These are phyloP conservation scores for Juncus effusus DNA, from an alignment of 176 grass and related monocot genomes.

Conservation along the genomic window DNA sequence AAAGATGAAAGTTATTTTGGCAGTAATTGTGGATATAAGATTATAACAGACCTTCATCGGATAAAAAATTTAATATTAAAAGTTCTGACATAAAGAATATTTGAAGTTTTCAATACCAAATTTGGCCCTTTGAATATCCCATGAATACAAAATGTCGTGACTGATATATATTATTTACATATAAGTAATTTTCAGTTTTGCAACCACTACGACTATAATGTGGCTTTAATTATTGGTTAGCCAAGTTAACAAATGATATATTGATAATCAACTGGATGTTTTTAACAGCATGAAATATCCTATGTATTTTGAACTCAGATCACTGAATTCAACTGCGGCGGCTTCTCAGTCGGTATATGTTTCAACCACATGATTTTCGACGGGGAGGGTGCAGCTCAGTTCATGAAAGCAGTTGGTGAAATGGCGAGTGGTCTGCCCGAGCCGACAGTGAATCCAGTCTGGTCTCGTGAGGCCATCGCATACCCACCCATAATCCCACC, in stretches of 20 bases:
- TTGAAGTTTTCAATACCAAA: no score
- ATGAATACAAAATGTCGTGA: no score
- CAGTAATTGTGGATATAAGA: no score
- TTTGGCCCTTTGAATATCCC: no score
- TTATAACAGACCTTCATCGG: no score
- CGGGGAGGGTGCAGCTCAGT: neutral
- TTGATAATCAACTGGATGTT: no score
- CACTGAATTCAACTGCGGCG: conserved; percentile 30
- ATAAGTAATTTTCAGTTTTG: no score
- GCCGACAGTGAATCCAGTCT: conserved; percentile 21
- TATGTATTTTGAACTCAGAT: conserved; percentile 18
- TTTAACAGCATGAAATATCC: neutral
- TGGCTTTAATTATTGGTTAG: no score
- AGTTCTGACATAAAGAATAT: no score
- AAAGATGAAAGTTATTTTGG: neutral
- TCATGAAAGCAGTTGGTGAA: conserved; percentile 19
- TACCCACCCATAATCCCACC: conserved; percentile 6
- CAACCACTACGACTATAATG: no score
- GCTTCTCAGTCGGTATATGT: conserved; percentile 20
- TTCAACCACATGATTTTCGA: neutral
- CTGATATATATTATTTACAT: no score
- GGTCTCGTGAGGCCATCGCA: conserved; percentile 14
- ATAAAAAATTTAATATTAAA: no score
- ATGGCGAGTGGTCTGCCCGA: conserved; percentile 15
- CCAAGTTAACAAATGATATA: neutral